A percentile compares a stretch with the other conserved stretches of the same genome.
Evolutionary conservation across 2,329 filamentous ascomycete species (phyloP).

Genomic region (Aureobasidium sp.): DNA sequence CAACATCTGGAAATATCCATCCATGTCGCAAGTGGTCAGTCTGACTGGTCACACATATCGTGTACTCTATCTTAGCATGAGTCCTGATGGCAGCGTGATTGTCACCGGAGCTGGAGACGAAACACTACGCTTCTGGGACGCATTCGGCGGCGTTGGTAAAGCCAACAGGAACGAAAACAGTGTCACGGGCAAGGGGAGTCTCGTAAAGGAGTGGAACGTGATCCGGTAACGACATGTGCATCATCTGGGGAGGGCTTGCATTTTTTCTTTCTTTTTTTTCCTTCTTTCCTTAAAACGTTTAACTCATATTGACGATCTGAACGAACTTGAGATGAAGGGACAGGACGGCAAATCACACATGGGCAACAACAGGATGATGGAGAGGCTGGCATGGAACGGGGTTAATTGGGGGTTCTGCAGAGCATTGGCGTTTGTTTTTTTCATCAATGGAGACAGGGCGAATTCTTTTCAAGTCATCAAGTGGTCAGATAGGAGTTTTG

Average conservation of each 20-base stretch:
- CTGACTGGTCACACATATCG: constrained; percentile 95
- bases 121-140: constrained; percentile 92
- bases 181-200: constrained; percentile 34
- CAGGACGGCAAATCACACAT: not conserved
- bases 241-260: not conserved
- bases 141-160: constrained; percentile 76
- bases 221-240: constrained; percentile 48
- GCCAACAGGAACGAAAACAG: constrained; percentile 56
- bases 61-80: constrained; percentile 94
- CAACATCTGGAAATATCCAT: constrained; percentile 98
- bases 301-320: not conserved
- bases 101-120: constrained; percentile 96
- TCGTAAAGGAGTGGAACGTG: constrained; percentile 70
- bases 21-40: constrained; percentile 93
- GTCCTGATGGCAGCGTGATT: constrained; percentile 84
- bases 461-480: not conserved
- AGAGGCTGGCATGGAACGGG: not conserved
- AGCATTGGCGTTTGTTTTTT: not conserved
- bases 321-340: not conserved
- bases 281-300: not conserved
- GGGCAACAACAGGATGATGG: not conserved
- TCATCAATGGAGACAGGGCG: not conserved
- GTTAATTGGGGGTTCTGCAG: not conserved
- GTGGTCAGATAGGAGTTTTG: not conserved
- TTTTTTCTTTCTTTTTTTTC: not conserved